Evolutionary conservation across 2,329 filamentous ascomycete species (phyloP).

Genomic region (Ambrosiella cleistominuta): DNA sequence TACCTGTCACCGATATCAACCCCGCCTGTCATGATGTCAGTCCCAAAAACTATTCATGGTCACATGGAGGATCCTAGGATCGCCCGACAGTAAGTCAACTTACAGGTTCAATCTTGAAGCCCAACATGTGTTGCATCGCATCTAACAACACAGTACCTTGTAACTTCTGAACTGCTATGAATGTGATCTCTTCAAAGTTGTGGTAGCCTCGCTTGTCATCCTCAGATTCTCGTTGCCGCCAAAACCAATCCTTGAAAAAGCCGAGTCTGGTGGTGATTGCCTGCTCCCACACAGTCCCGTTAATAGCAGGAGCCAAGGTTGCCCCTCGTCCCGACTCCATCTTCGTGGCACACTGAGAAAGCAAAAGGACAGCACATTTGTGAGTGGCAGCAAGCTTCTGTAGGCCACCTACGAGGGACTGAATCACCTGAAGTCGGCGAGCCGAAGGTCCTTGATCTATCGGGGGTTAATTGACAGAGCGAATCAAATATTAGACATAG

Average conservation of each 20-base stretch:
- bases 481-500: not conserved
- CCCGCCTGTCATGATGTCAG: constrained; percentile 1
- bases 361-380: constrained; percentile 54
- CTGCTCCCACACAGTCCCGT: constrained; percentile 63
- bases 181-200: constrained; percentile 7
- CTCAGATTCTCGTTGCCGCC: constrained; percentile 18
- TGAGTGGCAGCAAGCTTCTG: constrained; percentile 58
- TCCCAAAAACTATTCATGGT: not conserved
- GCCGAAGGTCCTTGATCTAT: constrained; percentile 17
- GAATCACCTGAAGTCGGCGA: constrained; percentile 34
- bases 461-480: not conserved
- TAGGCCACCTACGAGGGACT: constrained; percentile 50
- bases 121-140: constrained; percentile 26
- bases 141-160: constrained; percentile 32
- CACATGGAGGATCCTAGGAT: not conserved
- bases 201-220: not conserved
- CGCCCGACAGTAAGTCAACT: constrained; percentile 14
- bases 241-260: constrained; percentile 62
- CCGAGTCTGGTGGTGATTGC: constrained; percentile 56
- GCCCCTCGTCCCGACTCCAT: constrained; percentile 51
- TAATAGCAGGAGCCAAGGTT: constrained; percentile 56
- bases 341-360: constrained; percentile 69
- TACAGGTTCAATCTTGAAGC: constrained; percentile 33
- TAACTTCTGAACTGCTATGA: constrained; percentile 42
- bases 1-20: constrained; percentile 15